These are phyloP conservation scores for Hansenula anomala DNA, from an alignment of 1,139 yeast species.

Conservation along the genomic window DNA sequence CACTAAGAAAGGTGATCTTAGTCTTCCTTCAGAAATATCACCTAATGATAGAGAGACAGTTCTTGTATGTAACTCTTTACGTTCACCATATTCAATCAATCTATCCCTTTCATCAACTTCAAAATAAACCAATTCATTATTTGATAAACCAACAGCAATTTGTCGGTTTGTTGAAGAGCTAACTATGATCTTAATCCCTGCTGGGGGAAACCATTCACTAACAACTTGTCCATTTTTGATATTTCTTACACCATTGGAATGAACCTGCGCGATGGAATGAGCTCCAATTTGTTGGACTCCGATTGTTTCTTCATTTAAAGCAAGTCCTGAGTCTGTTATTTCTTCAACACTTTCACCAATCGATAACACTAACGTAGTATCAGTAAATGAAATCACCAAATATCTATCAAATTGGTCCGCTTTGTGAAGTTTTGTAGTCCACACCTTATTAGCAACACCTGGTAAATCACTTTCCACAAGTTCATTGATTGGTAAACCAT, in stretches of 20 bases:
- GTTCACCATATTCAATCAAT: slow-evolving; percentile 65
- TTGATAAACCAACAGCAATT: slow-evolving; percentile 65
- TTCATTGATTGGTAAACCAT: slow-evolving; percentile 57
- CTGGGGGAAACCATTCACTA: slow-evolving; percentile 79
- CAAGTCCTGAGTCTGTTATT: slow-evolving; percentile 60
- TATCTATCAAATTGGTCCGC: slow-evolving; percentile 54
- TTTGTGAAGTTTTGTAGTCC: slow-evolving; percentile 48
- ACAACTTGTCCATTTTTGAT: slow-evolving; percentile 30
- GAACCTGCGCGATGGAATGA: slow-evolving; percentile 65
- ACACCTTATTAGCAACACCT: slow-evolving; percentile 51
- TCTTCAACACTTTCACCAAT: slow-evolving; percentile 81
- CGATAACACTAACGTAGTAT: slow-evolving; percentile 68
- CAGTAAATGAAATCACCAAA: slow-evolving; percentile 61
- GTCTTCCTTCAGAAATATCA: slow-evolving; percentile 40
- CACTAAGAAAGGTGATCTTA: slow-evolving; percentile 54
- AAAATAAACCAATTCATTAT: slow-evolving; percentile 74
- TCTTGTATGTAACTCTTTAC: slow-evolving; percentile 49
- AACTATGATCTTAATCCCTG: slow-evolving; percentile 57
- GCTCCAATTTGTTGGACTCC: slow-evolving; percentile 68
- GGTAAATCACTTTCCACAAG: slow-evolving; percentile 75
- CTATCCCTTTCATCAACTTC: slow-evolving; percentile 68
- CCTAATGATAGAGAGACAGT: slow-evolving; percentile 56
- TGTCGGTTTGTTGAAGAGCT: slow-evolving; percentile 68
- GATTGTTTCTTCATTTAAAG: slow-evolving; percentile 54
- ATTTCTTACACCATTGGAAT: slow-evolving; percentile 69